A percentile compares a stretch with the other conserved stretches of the same genome.
phyloP scores from a whole-genome alignment of 805 yeast species.

The Starmerella potacharoeniae region DNA sequence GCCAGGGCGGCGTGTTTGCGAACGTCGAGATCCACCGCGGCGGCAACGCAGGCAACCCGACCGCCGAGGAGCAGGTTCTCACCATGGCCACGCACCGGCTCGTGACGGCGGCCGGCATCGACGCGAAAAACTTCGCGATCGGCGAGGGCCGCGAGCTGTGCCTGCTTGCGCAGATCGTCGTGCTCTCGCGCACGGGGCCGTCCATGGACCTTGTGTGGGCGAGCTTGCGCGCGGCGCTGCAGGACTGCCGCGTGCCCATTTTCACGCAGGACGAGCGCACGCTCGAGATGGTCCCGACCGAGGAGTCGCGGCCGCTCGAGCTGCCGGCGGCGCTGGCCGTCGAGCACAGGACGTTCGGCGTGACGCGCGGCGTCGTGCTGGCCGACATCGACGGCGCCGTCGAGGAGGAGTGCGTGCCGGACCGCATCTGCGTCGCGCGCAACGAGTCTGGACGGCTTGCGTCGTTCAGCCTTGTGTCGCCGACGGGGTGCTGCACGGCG shows the following conservation, averaged over 20 bases:
- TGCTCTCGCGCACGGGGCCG: slow-evolving; percentile 74
- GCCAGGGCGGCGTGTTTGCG: slow-evolving; percentile 47
- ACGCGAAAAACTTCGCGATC: slow-evolving; percentile 29
- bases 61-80: slow-evolving; percentile 71
- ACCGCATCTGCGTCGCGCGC: slow-evolving; percentile 40
- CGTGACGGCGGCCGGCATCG: slow-evolving; percentile 44
- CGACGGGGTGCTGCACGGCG: neutral
- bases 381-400: slow-evolving; percentile 79
- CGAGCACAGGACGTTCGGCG: slow-evolving; percentile 45
- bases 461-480: neutral
- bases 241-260: slow-evolving; percentile 50
- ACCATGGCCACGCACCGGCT: slow-evolving; percentile 56
- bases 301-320: slow-evolving; percentile 26
- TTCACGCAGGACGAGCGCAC: slow-evolving; percentile 50
- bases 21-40: slow-evolving; percentile 70
- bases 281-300: slow-evolving; percentile 33
- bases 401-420: slow-evolving; percentile 52
- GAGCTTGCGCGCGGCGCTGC: slow-evolving; percentile 52
- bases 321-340: slow-evolving; percentile 33
- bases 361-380: slow-evolving; percentile 38
- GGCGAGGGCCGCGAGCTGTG: slow-evolving; percentile 37
- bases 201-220: slow-evolving; percentile 65
- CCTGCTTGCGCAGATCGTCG: slow-evolving; percentile 60
- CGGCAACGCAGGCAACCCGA: slow-evolving; percentile 57
- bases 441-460: neutral